Conservation (phyloP, 2,329 filamentous ascomycete species). For the Colletotrichum liriopes region DNA sequence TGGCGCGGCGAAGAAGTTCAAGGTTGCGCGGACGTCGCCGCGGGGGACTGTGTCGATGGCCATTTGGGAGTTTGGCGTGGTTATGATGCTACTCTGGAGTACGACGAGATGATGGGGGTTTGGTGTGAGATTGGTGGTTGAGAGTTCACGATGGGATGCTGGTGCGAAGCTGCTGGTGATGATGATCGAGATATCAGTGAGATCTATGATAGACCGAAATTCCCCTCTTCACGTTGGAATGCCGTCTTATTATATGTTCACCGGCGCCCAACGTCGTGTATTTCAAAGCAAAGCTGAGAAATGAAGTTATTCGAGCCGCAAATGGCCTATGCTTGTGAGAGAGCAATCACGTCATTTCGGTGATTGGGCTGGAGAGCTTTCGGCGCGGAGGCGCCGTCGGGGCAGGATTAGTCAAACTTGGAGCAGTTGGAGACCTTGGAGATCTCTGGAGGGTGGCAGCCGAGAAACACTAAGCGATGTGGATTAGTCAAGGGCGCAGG, state of each 20-base stretch:
- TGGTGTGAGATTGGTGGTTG: not conserved
- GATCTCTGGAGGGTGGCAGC: not conserved
- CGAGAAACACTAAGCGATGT: not conserved
- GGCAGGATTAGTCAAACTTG: constrained; percentile 30
- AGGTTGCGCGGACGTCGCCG: constrained; percentile 73
- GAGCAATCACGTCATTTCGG: constrained; percentile 38
- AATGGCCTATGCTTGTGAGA: constrained; percentile 25
- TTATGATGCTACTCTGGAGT: not conserved
- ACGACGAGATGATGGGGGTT: not conserved
- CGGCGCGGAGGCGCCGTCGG: constrained; percentile 13
- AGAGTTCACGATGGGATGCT: not conserved
- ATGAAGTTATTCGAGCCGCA: constrained; percentile 31
- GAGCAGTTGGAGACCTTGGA: not conserved
- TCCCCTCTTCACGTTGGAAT: too few relatives aligned
- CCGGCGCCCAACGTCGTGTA: not conserved
- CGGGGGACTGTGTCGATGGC: constrained; percentile 63
- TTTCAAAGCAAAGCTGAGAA: constrained; percentile 39
- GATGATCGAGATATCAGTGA: not conserved
- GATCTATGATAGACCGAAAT: not conserved
- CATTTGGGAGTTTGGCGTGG: constrained; percentile 48
- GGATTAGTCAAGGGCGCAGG: constrained; percentile 34
- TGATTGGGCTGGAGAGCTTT: constrained; percentile 21
- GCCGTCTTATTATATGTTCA: constrained; percentile 7
- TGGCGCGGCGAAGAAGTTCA: constrained; percentile 78
- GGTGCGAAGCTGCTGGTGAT: not conserved